Evolutionary conservation across 2,329 filamentous ascomycete species (phyloP), one percentile per base, ranked within the genome.

Genomic region (Sclerotinia spermophila): DNA sequence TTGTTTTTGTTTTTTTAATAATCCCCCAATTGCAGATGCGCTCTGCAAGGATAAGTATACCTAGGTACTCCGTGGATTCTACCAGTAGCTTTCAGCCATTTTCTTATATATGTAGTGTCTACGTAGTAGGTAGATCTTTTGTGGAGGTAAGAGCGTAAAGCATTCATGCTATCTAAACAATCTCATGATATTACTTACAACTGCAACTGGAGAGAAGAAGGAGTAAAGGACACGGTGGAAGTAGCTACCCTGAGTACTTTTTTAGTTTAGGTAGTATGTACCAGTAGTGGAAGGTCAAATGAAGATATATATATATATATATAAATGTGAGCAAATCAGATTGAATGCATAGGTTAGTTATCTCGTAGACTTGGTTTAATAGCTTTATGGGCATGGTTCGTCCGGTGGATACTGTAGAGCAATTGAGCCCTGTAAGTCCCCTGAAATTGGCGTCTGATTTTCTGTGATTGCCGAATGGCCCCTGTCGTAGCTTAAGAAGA

Each of bases 11-110:
- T 35, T 59, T 40, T 40, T 40, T n/a, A 40, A 27, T 27, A 51
- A 62, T 48, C 27, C 42, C 42, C 30, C 60, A 64, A 44, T n/a
- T 48, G 30, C 60, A 64, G 44, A 15, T 48, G 30, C 42, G 33
- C 21, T 7, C 55, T 48, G 42, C 60, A 64, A 64, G 60, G 60
- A 45, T 64, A 64, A 64, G 42, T 30, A 48, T 24, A n/a, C n/a
- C n/a, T 27, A 53, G 48, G 24, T 27, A 27, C 48, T 51, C 24
- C 2, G 48, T 27, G 1, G 21, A 48, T 64, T 64, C 42, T 24
- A n/a, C n/a, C n/a, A n/a, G n/a, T n/a, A 48, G 42, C 11, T 45
- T 51, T 64, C 19, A 15, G 40, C 27, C 27, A 3, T 8, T 33
- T 33, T 21, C 24, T 21, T 61, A 5, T 15, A 13, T 27, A 60